A percentile compares a stretch with the other conserved stretches of the same genome.
Conservation (phyloP, 2,329 filamentous ascomycete species). For the Trichoderma endophyticum region DNA sequence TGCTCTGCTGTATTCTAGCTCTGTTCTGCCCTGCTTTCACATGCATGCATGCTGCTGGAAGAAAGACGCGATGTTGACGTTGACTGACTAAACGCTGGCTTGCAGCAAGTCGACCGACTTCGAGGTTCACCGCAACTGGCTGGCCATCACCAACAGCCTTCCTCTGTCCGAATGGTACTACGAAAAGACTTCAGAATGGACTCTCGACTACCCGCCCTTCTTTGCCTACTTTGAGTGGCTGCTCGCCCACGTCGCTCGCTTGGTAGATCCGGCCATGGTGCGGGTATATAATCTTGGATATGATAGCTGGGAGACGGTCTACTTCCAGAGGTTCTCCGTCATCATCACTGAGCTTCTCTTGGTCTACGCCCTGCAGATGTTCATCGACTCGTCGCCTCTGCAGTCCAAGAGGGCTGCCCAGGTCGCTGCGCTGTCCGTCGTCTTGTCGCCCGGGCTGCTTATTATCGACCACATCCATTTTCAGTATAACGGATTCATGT, state of each 20-base stretch:
- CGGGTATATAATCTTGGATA: conserved; percentile 77
- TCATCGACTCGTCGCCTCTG: conserved; percentile 66
- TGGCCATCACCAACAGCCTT: conserved; percentile 89
- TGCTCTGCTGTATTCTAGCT: not conserved
- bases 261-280: conserved; percentile 79
- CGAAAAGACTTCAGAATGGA: conserved; percentile 99
- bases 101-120: conserved; percentile 96
- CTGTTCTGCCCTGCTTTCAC: not conserved
- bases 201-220: conserved; percentile 96
- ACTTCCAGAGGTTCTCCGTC: conserved; percentile 89
- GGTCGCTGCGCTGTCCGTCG: conserved; percentile 80
- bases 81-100: not conserved
- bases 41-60: not conserved
- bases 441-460: conserved; percentile 86
- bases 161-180: conserved; percentile 90
- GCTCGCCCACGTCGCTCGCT: conserved; percentile 74
- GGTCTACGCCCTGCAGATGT: conserved; percentile 77
- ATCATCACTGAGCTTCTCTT: conserved; percentile 81
- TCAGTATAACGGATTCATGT: conserved; percentile 97
- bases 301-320: conserved; percentile 89
- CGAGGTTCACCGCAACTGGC: conserved; percentile 98
- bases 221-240: conserved; percentile 97
- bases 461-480: conserved; percentile 99
- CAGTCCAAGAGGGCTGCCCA: conserved; percentile 73
- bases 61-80: not conserved